Evolutionary conservation across 140 eudicot species (phyloP).

Genomic region (Senecio squalidus): DNA sequence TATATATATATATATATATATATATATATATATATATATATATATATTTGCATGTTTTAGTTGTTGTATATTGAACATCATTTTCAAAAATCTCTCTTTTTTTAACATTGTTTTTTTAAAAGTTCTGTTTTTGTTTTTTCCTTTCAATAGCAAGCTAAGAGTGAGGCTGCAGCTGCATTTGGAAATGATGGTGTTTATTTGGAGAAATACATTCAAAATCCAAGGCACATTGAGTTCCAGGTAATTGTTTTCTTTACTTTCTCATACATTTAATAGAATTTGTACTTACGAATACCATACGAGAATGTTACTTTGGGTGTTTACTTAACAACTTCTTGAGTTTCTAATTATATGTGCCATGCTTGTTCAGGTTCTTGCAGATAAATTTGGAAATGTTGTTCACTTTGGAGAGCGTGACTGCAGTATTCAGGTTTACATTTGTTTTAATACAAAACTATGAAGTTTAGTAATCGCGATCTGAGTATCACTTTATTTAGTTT

Average conservation of each 20-base stretch:
- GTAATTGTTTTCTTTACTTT: conserved; percentile 28
- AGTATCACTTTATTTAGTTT: not conserved
- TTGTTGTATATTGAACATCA: too few species aligned
- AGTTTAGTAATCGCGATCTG: not conserved
- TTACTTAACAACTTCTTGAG: conserved; percentile 17
- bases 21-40: too few species aligned
- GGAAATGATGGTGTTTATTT: conserved; percentile 98
- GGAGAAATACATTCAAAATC: conserved; percentile 84
- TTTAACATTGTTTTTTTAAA: conserved; percentile 6
- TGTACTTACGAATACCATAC: conserved; percentile 1
- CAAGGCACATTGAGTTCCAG: conserved; percentile 99
- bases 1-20: too few species aligned
- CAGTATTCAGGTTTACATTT: conserved; percentile 77
- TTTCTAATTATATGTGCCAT: conserved; percentile 11
- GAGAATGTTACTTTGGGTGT: conserved; percentile 9
- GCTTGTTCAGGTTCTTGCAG: conserved; percentile 82
- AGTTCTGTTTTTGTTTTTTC: conserved; percentile 1
- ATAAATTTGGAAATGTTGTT: conserved; percentile 91
- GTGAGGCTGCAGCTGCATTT: conserved; percentile 99
- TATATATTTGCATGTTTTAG: too few species aligned
- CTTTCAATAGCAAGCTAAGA: conserved; percentile 70
- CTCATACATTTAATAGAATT: not conserved
- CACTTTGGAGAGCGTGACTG: conserved; percentile 99
- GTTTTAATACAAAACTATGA: not conserved
- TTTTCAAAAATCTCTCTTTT: conserved; percentile 8